Conservation (phyloP, 805 yeast genomes). For the Ogataea siamensis region DNA sequence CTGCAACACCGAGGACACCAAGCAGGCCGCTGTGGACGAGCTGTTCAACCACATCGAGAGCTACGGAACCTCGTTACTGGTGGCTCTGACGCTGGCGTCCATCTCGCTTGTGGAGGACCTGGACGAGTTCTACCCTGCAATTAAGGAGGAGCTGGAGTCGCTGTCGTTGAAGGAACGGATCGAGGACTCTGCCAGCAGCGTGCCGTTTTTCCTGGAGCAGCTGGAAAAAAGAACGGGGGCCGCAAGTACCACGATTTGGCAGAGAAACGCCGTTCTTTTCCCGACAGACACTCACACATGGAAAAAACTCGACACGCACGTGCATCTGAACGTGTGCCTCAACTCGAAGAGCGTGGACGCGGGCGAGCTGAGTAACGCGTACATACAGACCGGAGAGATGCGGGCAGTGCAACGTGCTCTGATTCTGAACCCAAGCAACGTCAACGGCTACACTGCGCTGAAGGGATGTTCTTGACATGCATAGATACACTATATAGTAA, state of each 20-base stretch:
- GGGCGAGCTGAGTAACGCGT: conserved; percentile 49
- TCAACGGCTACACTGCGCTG: conserved; percentile 26
- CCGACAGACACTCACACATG: conserved; percentile 72
- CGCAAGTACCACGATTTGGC: conserved; percentile 45
- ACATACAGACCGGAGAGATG: conserved; percentile 44
- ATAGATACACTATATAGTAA: conserved; percentile 3
- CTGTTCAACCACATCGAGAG: conserved; percentile 61
- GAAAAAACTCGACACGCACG: conserved; percentile 55
- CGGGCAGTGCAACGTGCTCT: conserved; percentile 67
- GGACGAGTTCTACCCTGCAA: conserved; percentile 54
- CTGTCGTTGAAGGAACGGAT: conserved; percentile 44
- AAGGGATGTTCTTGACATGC: conserved; percentile 10
- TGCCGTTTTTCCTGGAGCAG: conserved; percentile 58
- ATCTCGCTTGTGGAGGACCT: conserved; percentile 64
- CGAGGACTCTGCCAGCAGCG: conserved; percentile 49
- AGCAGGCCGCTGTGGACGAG: conserved; percentile 82
- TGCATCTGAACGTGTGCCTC: conserved; percentile 59
- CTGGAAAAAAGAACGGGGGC: conserved; percentile 43
- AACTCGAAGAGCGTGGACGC: conserved; percentile 51
- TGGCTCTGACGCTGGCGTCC: conserved; percentile 77
- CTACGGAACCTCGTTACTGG: conserved; percentile 63
- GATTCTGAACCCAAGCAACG: conserved; percentile 56
- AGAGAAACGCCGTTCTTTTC: conserved; percentile 67
- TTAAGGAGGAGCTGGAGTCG: conserved; percentile 62
- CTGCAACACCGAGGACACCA: conserved; percentile 70